These are phyloP conservation scores for Hymenoscyphus repandus DNA, from an alignment of 2,329 filamentous ascomycete genomes.

Conservation along the genomic window DNA sequence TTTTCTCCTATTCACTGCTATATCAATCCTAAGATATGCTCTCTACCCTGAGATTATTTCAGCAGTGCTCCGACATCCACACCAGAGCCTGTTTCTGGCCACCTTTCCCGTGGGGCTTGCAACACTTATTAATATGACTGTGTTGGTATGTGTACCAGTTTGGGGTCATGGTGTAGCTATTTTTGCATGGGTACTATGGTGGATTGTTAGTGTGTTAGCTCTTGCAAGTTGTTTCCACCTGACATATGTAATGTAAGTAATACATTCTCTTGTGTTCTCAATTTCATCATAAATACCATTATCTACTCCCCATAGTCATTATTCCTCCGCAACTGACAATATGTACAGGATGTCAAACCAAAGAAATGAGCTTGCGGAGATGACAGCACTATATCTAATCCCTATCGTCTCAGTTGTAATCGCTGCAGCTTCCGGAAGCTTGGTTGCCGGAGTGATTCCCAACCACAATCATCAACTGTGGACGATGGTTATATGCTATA, in stretches of 20 bases:
- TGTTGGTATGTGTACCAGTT: conserved; percentile 49
- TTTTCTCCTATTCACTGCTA: conserved; percentile 47
- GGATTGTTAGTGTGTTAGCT: conserved; percentile 47
- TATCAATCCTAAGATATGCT: conserved; percentile 54
- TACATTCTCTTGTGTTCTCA: too few species aligned
- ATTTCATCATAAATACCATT: too few species aligned
- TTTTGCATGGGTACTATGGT: conserved; percentile 50
- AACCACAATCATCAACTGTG: conserved; percentile 49
- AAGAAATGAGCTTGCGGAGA: conserved; percentile 40
- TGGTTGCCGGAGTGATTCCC: conserved; percentile 53
- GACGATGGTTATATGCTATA: conserved; percentile 57
- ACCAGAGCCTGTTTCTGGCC: conserved; percentile 58
- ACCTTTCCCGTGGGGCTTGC: conserved; percentile 64
- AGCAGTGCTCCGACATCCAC: conserved; percentile 60
- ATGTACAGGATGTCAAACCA: conserved; percentile 19
- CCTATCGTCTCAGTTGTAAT: conserved; percentile 63
- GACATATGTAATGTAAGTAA: conserved; percentile 48
- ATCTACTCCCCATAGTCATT: too few species aligned
- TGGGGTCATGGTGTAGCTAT: conserved; percentile 51
- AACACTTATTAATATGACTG: conserved; percentile 60
- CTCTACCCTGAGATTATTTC: conserved; percentile 61
- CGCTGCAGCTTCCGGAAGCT: conserved; percentile 55
- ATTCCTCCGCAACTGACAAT: conserved; percentile 1
- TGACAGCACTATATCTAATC: conserved; percentile 59
- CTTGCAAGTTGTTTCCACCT: conserved; percentile 46